Evolutionary conservation across 73 alveolate species (phyloP).

Genomic region (Tetrahymena borealis): DNA sequence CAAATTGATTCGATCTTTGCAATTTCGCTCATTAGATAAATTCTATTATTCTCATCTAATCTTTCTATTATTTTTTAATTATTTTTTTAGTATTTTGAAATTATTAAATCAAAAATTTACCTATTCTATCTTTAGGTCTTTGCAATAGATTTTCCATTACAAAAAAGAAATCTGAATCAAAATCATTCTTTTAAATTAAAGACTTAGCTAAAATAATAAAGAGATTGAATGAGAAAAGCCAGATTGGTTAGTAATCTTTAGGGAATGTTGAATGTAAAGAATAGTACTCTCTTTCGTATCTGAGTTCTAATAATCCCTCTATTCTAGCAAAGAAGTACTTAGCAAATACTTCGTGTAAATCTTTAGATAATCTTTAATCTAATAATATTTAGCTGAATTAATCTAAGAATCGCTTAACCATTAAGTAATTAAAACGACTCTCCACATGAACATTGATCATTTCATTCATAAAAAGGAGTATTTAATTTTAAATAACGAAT

Average conservation of each 20-base stretch:
- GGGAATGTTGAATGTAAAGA: background rate
- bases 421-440: background rate
- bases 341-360: background rate
- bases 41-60: background rate
- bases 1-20: background rate
- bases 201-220: background rate
- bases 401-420: background rate
- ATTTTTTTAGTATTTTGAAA: background rate
- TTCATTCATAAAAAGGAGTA: background rate
- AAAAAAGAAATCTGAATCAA: background rate
- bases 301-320: background rate
- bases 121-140: background rate
- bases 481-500: background rate
- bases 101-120: background rate
- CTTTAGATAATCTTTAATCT: background rate
- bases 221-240: background rate
- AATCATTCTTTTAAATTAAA: background rate
- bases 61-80: background rate
- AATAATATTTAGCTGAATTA: background rate
- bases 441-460: background rate
- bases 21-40: background rate
- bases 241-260: background rate
- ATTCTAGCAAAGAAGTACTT: background rate
- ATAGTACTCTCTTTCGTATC: background rate
- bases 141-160: background rate